These are phyloP conservation scores for Glycine soja DNA, from an alignment of 306 rosid species.

Conservation along the genomic window DNA sequence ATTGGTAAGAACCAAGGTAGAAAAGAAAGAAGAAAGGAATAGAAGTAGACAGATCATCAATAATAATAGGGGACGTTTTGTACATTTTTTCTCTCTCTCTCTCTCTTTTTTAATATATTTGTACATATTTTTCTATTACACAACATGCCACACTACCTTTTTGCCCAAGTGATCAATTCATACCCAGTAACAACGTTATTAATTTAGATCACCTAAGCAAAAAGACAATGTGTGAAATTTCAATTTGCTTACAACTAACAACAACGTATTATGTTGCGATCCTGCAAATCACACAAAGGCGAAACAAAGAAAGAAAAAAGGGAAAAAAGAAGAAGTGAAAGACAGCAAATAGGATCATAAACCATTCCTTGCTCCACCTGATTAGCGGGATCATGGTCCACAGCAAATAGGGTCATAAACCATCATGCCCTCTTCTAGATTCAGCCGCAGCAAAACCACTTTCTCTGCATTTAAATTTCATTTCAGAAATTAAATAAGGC, in stretches of 20 bases:
- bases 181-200: conserved; percentile 5
- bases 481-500: conserved; percentile 34
- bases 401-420: background rate
- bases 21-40: background rate
- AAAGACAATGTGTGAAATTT: background rate
- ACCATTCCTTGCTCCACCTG: conserved; percentile 35
- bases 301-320: conserved; percentile 35
- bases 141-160: conserved; percentile 18
- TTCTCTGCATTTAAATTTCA: conserved; percentile 64
- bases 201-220: conserved; percentile 9
- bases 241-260: conserved; percentile 32
- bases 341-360: background rate
- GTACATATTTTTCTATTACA: conserved; percentile 29
- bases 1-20: background rate
- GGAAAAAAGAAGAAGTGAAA: background rate
- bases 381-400: conserved; percentile 39
- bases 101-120: background rate
- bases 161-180: conserved; percentile 5
- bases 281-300: conserved; percentile 3
- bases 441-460: conserved; percentile 88
- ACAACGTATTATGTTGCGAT: background rate
- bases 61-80: background rate
- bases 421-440: conserved; percentile 6
- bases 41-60: no score
- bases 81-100: background rate